Evolutionary conservation across 805 yeast genomes (phyloP).

Genomic region (Ogataea henricii): DNA sequence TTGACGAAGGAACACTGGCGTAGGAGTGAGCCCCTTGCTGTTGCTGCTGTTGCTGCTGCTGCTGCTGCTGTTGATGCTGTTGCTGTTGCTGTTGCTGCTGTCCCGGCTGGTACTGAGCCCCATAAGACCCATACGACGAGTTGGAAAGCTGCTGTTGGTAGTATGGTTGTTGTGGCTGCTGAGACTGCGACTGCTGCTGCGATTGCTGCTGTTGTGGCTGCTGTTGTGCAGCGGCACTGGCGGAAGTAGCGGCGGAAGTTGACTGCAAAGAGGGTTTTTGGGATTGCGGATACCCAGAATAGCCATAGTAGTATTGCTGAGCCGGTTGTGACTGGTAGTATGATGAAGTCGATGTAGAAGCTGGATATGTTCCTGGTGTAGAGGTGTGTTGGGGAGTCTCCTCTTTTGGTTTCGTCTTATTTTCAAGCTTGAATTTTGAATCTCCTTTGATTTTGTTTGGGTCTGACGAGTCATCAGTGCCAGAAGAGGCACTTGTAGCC

Average conservation of each 20-base stretch:
- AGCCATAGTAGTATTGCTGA: slow-evolving; percentile 8
- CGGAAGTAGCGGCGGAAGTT: neutral
- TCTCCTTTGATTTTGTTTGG: slow-evolving; percentile 1
- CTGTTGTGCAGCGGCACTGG: slow-evolving; percentile 3
- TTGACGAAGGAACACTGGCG: slow-evolving; percentile 8
- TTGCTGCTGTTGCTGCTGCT: neutral
- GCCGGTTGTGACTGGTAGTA: slow-evolving; percentile 10
- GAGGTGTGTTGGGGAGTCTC: slow-evolving; percentile 1
- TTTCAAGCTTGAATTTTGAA: neutral
- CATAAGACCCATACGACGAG: slow-evolving; percentile 6
- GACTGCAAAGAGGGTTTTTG: slow-evolving; percentile 3
- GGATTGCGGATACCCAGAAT: slow-evolving; percentile 5
- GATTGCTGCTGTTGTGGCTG: slow-evolving; percentile 13
- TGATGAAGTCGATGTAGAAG: neutral
- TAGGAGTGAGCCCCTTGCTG: slow-evolving; percentile 8
- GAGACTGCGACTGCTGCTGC: slow-evolving; percentile 10
- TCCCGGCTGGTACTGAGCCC: slow-evolving; percentile 11
- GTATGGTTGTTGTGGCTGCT: slow-evolving; percentile 5
- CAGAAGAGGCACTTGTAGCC: slow-evolving; percentile 3
- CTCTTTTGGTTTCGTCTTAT: neutral
- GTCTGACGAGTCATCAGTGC: neutral
- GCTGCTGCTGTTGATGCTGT: slow-evolving; percentile 5
- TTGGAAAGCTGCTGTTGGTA: slow-evolving; percentile 7
- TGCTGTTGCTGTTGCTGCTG: slow-evolving; percentile 10
- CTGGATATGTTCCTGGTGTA: slow-evolving; percentile 1